Evolutionary conservation across 2,329 filamentous ascomycete species (phyloP), one percentile per base, ranked within the genome.

Genomic region (Aspergillus caelatus): DNA sequence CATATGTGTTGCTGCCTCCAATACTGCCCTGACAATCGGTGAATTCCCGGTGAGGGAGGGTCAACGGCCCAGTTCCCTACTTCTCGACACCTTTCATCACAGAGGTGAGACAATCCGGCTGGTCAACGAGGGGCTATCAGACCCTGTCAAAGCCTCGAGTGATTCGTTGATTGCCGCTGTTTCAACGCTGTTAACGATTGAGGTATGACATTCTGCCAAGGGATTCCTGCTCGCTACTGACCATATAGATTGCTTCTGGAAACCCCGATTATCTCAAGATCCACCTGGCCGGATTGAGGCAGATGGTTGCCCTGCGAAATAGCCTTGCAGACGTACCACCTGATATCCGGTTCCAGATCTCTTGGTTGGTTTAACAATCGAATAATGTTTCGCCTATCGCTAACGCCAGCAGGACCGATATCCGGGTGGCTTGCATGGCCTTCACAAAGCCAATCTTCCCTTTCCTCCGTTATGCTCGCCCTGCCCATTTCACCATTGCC

Each of bases 201-300:
- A 79, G 71, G 77, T 79, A 70, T 63, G 72, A 64, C 9, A 30
- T 16, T 14, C 21, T 23, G 8, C 8, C 14, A 19, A 16, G 14
- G 1, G 12, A 60, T 14, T 19, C 26, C 12, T 16, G 36, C 50
- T 46, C 21, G 8, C 39, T 41, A 55, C 65, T 72, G 55, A 70
- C 66, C 11, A 11, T 8, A 48, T 50, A 79, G 77, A 78, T 79
- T 60, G 76, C 75, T 12, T 77, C 76, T 14, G 76, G 76, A 5
- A 78, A 78, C 56, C 72, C 76, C 1, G 75, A 79, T 62, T 77
- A 78, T 65, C 64, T 79, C 26, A 77, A 77, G 50, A 77, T 78
- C 21, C 77, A 79, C 56, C 62, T 79, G 12, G 77, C 77, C n/a
- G 77, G 77, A 3, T 58, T 79, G 52, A 69, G 76, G 34, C 77